These are phyloP conservation scores for Deinandra increscens DNA, from an alignment of 129 eudicot genomes.

Conservation along the genomic window DNA sequence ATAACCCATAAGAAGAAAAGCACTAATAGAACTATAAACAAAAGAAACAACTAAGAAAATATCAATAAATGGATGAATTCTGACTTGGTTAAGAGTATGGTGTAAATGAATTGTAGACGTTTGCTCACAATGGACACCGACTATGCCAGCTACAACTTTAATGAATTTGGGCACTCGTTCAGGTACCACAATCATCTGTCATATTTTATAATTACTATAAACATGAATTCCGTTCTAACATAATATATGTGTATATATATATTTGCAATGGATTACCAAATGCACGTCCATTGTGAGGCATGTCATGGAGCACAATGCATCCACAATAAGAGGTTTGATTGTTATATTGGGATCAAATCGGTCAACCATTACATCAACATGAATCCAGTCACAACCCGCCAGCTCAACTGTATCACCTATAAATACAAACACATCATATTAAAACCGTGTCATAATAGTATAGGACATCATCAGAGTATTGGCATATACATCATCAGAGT, in stretches of 20 bases:
- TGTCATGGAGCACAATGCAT: slow-evolving; percentile 86
- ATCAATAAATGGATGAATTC: slow-evolving; percentile 15
- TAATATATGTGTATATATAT: too few relatives aligned
- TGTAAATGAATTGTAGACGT: slow-evolving; percentile 95
- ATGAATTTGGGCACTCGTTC: slow-evolving; percentile 90
- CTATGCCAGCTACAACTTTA: slow-evolving; percentile 99
- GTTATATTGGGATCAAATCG: slow-evolving; percentile 97
- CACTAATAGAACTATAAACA: background rate
- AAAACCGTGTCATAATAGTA: too few relatives aligned
- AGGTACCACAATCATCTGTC: slow-evolving; percentile 98
- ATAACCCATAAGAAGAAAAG: background rate
- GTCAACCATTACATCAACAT: slow-evolving; percentile 97
- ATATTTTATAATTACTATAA: too few relatives aligned
- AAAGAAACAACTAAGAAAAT: background rate
- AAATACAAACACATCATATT: background rate
- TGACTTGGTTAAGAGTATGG: slow-evolving; percentile 83
- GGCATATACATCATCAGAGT: too few relatives aligned
- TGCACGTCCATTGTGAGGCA: slow-evolving; percentile 95
- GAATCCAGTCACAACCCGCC: slow-evolving; percentile 99
- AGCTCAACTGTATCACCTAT: slow-evolving; percentile 83
- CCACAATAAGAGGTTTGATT: slow-evolving; percentile 86
- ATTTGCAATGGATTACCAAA: slow-evolving; percentile 48
- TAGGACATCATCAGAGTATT: too few relatives aligned
- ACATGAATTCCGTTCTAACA: too few relatives aligned
- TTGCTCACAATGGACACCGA: slow-evolving; percentile 93